A percentile compares a stretch with the other conserved stretches of the same genome.
Evolutionary conservation across 1,139 yeast genomes (phyloP).

Genomic region (Suhomyces bokatorum): DNA sequence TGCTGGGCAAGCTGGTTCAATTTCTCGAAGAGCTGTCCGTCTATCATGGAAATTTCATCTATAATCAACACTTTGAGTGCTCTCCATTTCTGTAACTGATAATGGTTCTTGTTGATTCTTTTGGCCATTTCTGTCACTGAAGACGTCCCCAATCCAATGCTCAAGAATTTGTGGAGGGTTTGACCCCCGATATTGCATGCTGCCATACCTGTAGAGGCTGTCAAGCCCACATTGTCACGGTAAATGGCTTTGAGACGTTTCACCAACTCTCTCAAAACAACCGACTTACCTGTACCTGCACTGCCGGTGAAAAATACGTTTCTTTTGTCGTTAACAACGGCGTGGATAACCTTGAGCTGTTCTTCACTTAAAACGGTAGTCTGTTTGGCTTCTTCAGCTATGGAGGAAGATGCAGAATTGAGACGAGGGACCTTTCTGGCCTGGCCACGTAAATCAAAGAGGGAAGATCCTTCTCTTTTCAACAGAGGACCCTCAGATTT

Average conservation of each 20-base stretch:
- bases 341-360: slow-evolving; percentile 65
- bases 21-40: slow-evolving; percentile 71
- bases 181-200: slow-evolving; percentile 85
- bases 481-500: slow-evolving; percentile 1
- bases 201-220: slow-evolving; percentile 92
- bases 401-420: slow-evolving; percentile 1
- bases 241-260: slow-evolving; percentile 31
- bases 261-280: slow-evolving; percentile 63
- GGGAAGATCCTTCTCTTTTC: background rate
- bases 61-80: slow-evolving; percentile 63
- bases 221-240: slow-evolving; percentile 60
- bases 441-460: slow-evolving; percentile 16
- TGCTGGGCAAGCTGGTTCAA: slow-evolving; percentile 63
- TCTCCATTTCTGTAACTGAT: slow-evolving; percentile 57
- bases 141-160: slow-evolving; percentile 71
- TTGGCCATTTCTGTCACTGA: slow-evolving; percentile 43
- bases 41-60: slow-evolving; percentile 91
- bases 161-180: slow-evolving; percentile 76
- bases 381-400: slow-evolving; percentile 2
- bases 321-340: slow-evolving; percentile 55
- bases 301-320: slow-evolving; percentile 76
- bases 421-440: slow-evolving; percentile 25
- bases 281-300: slow-evolving; percentile 88
- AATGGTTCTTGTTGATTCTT: slow-evolving; percentile 47
- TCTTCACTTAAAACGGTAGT: slow-evolving; percentile 44